Percentiles rank a stretch among this genome's conserved stretches.
phyloP scores from a whole-genome alignment of 257 asterid genomes.

The Solanum pennellii region DNA sequence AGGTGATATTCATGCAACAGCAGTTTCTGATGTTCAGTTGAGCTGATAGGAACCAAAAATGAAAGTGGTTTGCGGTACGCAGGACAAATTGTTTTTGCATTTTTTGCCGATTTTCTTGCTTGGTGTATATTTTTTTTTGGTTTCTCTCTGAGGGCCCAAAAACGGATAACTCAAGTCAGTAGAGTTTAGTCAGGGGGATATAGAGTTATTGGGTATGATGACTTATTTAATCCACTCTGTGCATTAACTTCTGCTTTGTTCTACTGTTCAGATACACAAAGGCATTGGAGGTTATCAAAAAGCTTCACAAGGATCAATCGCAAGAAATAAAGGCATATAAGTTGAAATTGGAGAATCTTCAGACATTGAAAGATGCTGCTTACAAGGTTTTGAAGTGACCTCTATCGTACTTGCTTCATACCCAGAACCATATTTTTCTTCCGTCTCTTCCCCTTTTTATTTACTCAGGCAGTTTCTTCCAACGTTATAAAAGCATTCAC shows the following conservation, averaged over 20 bases:
- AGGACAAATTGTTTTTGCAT: not conserved
- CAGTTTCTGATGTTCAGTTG: not conserved
- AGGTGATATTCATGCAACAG: not conserved
- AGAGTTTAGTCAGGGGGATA: not conserved
- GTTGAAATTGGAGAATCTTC: conserved; percentile 89
- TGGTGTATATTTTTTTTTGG: not conserved
- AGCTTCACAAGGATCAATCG: conserved; percentile 96
- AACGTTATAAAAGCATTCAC: not conserved
- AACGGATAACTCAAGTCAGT: not conserved
- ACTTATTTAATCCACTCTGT: not conserved
- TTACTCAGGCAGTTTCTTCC: not conserved
- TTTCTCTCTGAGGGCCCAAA: not conserved
- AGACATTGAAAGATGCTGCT: conserved; percentile 86
- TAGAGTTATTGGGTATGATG: not conserved
- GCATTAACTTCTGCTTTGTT: not conserved
- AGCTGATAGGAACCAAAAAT: not conserved
- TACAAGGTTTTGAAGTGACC: conserved; percentile 49
- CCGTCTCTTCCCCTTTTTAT: not conserved
- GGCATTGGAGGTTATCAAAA: conserved; percentile 93
- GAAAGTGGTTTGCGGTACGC: not conserved
- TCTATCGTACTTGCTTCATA: not conserved
- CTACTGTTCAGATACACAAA: conserved; percentile 67
- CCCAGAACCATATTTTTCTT: not conserved
- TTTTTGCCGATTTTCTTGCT: not conserved
- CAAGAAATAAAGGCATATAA: conserved; percentile 85